A percentile compares a stretch with the other conserved stretches of the same genome.
These are phyloP conservation scores for Isabelozyma pseudorhagii DNA, from an alignment of 805 yeast species.

Conservation along the genomic window DNA sequence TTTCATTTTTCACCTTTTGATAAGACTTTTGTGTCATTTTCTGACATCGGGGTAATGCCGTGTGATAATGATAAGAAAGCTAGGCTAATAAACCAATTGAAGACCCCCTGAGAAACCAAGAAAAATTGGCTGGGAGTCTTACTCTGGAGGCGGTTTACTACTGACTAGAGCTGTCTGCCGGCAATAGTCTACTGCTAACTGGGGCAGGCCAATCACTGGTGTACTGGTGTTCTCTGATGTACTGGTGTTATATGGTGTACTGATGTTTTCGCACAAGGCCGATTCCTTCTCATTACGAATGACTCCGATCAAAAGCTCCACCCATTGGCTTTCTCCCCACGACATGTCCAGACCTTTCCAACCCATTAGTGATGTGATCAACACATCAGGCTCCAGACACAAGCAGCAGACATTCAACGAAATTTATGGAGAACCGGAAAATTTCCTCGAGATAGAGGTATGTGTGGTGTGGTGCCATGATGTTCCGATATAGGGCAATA, in stretches of 20 bases:
- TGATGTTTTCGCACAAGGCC: neutral
- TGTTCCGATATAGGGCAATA: neutral
- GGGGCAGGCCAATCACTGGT: too few relatives aligned
- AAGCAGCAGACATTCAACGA: constrained; percentile 68
- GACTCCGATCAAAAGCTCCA: neutral
- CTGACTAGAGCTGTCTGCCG: too few relatives aligned
- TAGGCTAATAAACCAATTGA: neutral
- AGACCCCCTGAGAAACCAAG: neutral
- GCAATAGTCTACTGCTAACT: too few relatives aligned
- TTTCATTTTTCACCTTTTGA: neutral
- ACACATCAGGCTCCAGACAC: constrained; percentile 33
- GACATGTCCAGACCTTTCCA: constrained; percentile 39
- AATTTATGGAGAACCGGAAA: constrained; percentile 91
- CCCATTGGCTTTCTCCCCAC: neutral
- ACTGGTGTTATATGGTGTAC: neutral
- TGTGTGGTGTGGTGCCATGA: constrained; percentile 6
- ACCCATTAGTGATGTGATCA: constrained; percentile 41
- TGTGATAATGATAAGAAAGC: neutral
- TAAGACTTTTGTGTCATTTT: neutral
- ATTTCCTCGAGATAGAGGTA: constrained; percentile 88
- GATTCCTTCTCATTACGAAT: neutral
- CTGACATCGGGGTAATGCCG: neutral
- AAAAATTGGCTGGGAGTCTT: neutral
- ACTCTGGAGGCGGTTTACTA: neutral
- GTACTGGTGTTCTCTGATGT: too few relatives aligned